These are phyloP conservation scores for Xeromyces bisporus DNA, from an alignment of 495 filamentous ascomycete genomes.

Conservation along the genomic window DNA sequence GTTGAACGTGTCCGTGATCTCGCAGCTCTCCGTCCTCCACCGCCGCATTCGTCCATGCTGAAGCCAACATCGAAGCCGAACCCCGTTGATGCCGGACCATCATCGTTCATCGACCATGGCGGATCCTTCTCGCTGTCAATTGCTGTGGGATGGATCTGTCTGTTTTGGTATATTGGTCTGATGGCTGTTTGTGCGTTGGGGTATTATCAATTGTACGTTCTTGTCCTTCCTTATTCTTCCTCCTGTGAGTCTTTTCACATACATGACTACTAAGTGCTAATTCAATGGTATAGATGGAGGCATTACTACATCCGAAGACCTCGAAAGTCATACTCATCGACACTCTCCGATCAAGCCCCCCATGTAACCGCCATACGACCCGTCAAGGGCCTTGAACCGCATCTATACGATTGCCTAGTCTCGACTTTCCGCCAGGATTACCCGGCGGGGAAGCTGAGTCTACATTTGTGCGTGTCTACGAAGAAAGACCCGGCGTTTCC, in stretches of 20 bases:
- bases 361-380: conserved; percentile 87
- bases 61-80: conserved; percentile 12
- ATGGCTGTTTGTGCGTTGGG: conserved; percentile 39
- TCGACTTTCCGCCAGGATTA: conserved; percentile 77
- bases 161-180: conserved; percentile 44
- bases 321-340: conserved; percentile 15
- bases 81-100: conserved; percentile 11
- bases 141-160: conserved; percentile 29
- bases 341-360: conserved; percentile 29
- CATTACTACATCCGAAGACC: conserved; percentile 27
- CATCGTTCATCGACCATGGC: conserved; percentile 20
- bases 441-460: conserved; percentile 56
- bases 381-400: conserved; percentile 78
- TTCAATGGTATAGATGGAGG: conserved; percentile 20
- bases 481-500: conserved; percentile 65
- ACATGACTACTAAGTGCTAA: too few species aligned
- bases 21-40: conserved; percentile 1
- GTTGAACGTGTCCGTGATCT: conserved; percentile 2
- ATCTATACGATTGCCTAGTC: conserved; percentile 85
- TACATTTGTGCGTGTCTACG: conserved; percentile 68
- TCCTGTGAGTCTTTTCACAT: too few species aligned
- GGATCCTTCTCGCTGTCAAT: conserved; percentile 16
- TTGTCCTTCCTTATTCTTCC: conserved; percentile 3
- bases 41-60: conserved; percentile 18
- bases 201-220: conserved; percentile 38